Base-by-base conservation (phyloP, 192 early-diverging fungal genomes). In the Obelidium mucronatum region DNA sequence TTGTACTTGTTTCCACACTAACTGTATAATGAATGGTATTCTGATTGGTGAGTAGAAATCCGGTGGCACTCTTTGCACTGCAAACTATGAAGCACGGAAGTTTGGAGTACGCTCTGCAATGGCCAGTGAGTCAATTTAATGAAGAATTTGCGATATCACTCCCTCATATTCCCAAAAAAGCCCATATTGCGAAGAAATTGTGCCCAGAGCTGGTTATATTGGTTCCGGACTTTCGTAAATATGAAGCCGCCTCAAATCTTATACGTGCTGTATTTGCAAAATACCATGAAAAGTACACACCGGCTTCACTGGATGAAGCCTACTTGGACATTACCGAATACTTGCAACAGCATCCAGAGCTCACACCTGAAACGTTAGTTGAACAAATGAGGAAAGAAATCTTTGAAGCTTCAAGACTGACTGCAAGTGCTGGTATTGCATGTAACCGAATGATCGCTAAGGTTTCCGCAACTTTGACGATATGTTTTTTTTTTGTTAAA, bases 71-170 rank as follows among this genome's bases (percentile, higher is more conserved):
- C 60, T 93, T 33, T 79, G 75, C 36, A 93, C 92, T 17, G 88
- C 89, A 24, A 93, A 92, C 75, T 93, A 93, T 73, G 81, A 78
- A 36, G 92, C 87, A 26, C 64, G 84, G 40, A 88, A 90, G 54
- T 91, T 65, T 75, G 92, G 92, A 39, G 89, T 92, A 28, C 85
- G 92, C 2, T 86, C 85, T 39, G 92, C 85, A 11, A 91, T 93
- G 90, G 90, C 92, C 0, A 80, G 83, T 83, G 11, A 40, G 68
- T 22, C 85, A 87, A 1, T 91, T 81, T 63, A 88, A 89, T 42
- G 87, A 87, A 40, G 26, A 2, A 62, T 60, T 31, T 40, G 31
- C 39, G 17, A 79, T 11, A 30, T 5, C 2, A 22, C 24, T 39
- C 36, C 15, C 33, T 33, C 24, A 48, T 39, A 51, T 22, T 52